Evolutionary conservation across 805 yeast genomes (phyloP), one percentile per base, ranked within the genome.

Genomic region (Candida insectalens): DNA sequence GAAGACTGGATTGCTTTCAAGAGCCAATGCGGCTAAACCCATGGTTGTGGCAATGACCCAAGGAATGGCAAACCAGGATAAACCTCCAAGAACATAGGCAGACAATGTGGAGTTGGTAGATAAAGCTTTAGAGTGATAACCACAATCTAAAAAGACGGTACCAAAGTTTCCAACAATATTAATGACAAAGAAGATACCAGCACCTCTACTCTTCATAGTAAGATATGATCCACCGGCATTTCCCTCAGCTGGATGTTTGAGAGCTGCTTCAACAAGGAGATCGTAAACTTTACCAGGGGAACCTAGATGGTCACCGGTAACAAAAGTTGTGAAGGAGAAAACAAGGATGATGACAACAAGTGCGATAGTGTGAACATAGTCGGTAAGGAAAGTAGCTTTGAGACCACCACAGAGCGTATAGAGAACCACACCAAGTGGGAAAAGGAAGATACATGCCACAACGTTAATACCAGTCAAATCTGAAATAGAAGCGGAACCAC

Each of bases 41-140:
- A 85, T 69, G 6, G 94, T 81, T 2, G 89, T 77, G 12, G 94
- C 82, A 33, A 77, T 69, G 37, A 83, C 68, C 65, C 79, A 79
- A 30, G 96, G 96, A 43, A 87, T 78, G 5, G 94, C 88, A 52
- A 83, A 81, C 95, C 96, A 87, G 0, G 92, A 81, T 30, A 87
- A 55, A 20, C 95, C 95, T 37, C 95, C 96, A 38, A 83, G 59
- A 19, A 83, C 76, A 56, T 87, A 87, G 16, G 95, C 96, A 6
- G 92, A 88, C 45, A 85, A 62, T 20, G 94, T 84, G 29, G 92
- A 77, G 8, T 75, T 82, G 6, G 47, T 38, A 20, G 94, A 84
- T 52, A 85, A 80, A 9, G 94, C 94, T 60, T 84, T 84, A 60
- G 81, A 81, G 77, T 87, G 83, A 59, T 84, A 85, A 19, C 94